Conservation (phyloP, 1,139 yeast species). For the Lodderomyces orthopsilosis region DNA sequence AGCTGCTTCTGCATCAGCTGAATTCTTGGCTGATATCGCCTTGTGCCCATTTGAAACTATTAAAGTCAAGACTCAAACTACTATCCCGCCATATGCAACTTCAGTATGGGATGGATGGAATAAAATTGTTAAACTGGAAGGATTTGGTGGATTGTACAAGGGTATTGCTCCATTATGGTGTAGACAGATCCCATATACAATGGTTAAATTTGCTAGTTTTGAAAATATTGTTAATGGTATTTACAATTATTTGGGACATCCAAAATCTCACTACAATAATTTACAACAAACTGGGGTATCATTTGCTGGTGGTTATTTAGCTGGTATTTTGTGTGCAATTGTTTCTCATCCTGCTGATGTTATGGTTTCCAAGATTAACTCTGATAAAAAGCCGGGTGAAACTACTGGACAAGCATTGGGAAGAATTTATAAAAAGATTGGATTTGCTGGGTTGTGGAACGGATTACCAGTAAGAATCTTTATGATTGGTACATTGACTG, state of each 20-base stretch:
- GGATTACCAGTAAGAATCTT: constrained; percentile 91
- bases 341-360: constrained; percentile 98
- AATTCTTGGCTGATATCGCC: constrained; percentile 82
- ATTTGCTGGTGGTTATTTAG: constrained; percentile 90
- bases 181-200: constrained; percentile 94
- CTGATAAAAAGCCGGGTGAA: constrained; percentile 69
- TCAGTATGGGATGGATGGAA: constrained; percentile 64
- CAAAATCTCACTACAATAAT: constrained; percentile 37
- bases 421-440: constrained; percentile 77
- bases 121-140: constrained; percentile 65
- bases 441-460: constrained; percentile 89
- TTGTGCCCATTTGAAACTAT: constrained; percentile 93
- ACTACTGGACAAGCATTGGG: constrained; percentile 61
- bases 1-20: constrained; percentile 89
- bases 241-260: constrained; percentile 51
- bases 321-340: constrained; percentile 92
- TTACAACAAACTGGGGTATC: constrained; percentile 87
- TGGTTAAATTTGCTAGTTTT: constrained; percentile 93
- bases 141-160: constrained; percentile 71
- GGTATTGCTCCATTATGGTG: constrained; percentile 91
- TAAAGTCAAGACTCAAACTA: constrained; percentile 89
- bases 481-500: constrained; percentile 96
- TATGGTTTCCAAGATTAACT: constrained; percentile 88
- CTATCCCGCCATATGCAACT: constrained; percentile 76
- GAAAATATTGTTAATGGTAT: constrained; percentile 81